phyloP scores from a whole-genome alignment of 2,329 filamentous ascomycete genomes.

The Nigrospora osmanthi region DNA sequence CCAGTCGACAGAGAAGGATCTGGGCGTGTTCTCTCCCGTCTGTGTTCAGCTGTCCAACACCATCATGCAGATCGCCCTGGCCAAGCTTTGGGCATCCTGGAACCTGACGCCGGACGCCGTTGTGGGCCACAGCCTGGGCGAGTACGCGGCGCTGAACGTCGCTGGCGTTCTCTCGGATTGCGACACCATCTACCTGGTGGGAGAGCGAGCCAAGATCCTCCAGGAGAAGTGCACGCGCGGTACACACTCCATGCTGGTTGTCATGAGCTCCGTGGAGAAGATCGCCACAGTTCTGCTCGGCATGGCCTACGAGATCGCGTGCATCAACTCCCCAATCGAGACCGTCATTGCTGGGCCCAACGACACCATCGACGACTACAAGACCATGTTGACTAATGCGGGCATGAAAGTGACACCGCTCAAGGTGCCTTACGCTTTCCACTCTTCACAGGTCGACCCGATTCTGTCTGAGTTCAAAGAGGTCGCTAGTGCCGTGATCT shows the following conservation, averaged over 20 bases:
- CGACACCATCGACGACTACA: neutral
- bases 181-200: conserved; percentile 63
- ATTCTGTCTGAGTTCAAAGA: neutral
- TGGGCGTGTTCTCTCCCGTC: conserved; percentile 30
- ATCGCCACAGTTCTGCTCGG: conserved; percentile 28
- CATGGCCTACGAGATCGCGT: conserved; percentile 43
- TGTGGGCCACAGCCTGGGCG: conserved; percentile 57
- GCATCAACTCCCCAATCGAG: conserved; percentile 63
- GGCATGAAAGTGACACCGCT: conserved; percentile 1
- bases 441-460: conserved; percentile 2
- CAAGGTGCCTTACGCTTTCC: conserved; percentile 3
- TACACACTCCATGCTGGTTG: conserved; percentile 48
- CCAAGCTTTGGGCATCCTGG: conserved; percentile 40
- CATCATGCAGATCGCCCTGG: conserved; percentile 44
- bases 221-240: conserved; percentile 51
- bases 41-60: conserved; percentile 38
- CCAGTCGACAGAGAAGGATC: conserved; percentile 25
- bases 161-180: conserved; percentile 60
- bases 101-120: conserved; percentile 42
- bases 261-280: conserved; percentile 31
- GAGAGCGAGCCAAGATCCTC: conserved; percentile 53
- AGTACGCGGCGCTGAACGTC: conserved; percentile 61
- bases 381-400: neutral
- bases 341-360: conserved; percentile 46
- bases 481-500: neutral